Conservation (phyloP, 2,329 filamentous ascomycete species). For the Acephala macrosclerotiorum region DNA sequence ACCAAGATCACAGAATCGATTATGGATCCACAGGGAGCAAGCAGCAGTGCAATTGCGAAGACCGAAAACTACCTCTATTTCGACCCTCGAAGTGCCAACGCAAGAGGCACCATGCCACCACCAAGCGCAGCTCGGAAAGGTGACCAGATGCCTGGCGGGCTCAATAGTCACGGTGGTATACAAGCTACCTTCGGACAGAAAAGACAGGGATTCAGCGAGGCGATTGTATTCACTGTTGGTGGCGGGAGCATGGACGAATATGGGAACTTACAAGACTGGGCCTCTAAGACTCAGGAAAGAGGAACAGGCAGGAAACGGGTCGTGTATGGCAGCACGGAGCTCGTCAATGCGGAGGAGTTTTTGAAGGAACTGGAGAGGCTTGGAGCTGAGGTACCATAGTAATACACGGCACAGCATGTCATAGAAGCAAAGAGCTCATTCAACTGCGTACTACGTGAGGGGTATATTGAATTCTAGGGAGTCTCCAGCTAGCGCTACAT, state of each 20-base stretch:
- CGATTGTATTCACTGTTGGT: constrained; percentile 92
- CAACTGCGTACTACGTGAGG: not conserved
- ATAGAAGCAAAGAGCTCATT: not conserved
- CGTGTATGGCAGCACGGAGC: constrained; percentile 92
- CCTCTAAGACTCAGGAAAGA: constrained; percentile 68
- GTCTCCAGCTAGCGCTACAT: not conserved
- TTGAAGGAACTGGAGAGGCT: constrained; percentile 67
- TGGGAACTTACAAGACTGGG: constrained; percentile 97
- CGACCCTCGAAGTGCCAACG: constrained; percentile 91
- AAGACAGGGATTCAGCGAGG: constrained; percentile 87
- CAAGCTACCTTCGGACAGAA: constrained; percentile 89
- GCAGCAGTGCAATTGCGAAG: constrained; percentile 91
- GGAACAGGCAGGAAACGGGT: constrained; percentile 79
- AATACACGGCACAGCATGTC: not conserved
- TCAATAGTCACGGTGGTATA: constrained; percentile 65
- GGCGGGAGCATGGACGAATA: constrained; percentile 99
- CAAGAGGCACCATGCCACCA: constrained; percentile 88
- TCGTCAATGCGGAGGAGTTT: constrained; percentile 74
- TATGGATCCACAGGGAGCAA: constrained; percentile 93
- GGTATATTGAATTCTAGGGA: constrained; percentile 6
- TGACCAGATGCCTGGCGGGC: constrained; percentile 51
- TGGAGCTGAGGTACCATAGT: constrained; percentile 56
- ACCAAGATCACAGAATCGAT: constrained; percentile 98
- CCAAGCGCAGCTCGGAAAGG: constrained; percentile 65
- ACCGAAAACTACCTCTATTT: constrained; percentile 98